Base-by-base conservation (phyloP, 208 protist genomes). In the Endotrypanum monterogeii region DNA sequence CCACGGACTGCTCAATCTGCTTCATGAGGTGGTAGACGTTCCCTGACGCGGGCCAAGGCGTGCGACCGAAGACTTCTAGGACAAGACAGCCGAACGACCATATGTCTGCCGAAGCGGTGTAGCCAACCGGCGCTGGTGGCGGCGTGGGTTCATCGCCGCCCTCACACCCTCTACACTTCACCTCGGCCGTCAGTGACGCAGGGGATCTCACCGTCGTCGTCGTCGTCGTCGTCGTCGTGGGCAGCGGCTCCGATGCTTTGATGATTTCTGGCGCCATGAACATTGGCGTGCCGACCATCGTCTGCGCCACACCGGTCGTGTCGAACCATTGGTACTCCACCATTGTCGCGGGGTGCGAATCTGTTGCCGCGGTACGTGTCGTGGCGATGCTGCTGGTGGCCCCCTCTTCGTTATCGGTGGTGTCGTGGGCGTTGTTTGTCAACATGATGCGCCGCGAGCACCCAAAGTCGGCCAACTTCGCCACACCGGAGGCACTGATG, bases 381-480 rank as follows among this genome's bases (percentile, higher is more conserved):
- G 73, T 78, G 54, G 63, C 58, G 30, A 75, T 6, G 55, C 70
- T 82, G 71, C 58, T 65, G 46, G 58, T 50, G 71, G n/a, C 52
- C 14, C 55, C 81, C 28, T 68, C 81, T 20, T 68, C 76, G 30
- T 60, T 61, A n/a, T 73, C 74, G 6, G 56, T 30, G 20, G 67
- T 4, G 50, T 46, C 68, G 78, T 77, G 37, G 68, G 44, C 63
- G 67, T 66, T 66, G 66, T 76, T 85, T 28, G 78, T 78, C 44
- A 84, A 82, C 11, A 85, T 87, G 35, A 96, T 89, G 63, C 95
- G 90, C 35, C 93, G 96, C 52, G 89, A 95, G 66, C 91, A 96
- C 25, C 94, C 95, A 87, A 98, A 98, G 81, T 98, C 97, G 1
- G 95, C 94, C 20, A 98, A 83, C 78, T 98, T 98, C 4, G 96